Conservation (phyloP, 2,329 filamentous ascomycete genomes). For the Curvularia sp. region DNA sequence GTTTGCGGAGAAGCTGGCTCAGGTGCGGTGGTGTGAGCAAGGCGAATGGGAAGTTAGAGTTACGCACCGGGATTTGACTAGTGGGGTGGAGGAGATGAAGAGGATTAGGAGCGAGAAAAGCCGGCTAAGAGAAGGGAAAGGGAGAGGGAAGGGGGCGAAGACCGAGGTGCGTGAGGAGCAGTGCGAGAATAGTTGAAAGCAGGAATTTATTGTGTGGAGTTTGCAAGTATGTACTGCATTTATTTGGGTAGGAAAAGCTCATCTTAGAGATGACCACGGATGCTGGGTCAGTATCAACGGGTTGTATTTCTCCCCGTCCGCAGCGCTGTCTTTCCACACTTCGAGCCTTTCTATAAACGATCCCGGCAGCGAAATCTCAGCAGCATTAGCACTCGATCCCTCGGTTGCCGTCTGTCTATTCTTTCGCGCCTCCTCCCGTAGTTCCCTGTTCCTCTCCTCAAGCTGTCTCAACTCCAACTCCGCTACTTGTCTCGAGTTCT, state of each 20-base stretch:
- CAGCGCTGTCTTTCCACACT: background rate
- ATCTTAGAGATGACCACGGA: background rate
- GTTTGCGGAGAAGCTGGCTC: slow-evolving; percentile 18
- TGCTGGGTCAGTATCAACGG: background rate
- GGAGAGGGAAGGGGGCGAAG: background rate
- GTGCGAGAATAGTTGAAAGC: background rate
- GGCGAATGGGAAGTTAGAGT: slow-evolving; percentile 14
- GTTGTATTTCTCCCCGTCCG: background rate
- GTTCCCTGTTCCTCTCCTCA: background rate
- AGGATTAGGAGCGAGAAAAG: background rate
- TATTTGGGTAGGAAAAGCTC: background rate
- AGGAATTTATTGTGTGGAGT: background rate
- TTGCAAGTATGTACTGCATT: background rate
- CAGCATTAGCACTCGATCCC: too few relatives aligned
- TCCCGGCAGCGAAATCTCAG: background rate
- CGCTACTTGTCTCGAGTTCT: background rate
- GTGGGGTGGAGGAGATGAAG: slow-evolving; percentile 7
- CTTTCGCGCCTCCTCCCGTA: background rate
- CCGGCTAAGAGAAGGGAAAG: background rate
- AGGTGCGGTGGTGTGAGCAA: slow-evolving; percentile 13
- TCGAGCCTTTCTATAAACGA: slow-evolving; percentile 1
- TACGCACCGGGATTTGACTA: slow-evolving; percentile 6
- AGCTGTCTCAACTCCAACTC: slow-evolving; percentile 2
- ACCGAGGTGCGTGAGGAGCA: background rate
- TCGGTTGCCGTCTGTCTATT: background rate